These are phyloP conservation scores for Royoungia palumana DNA, from an alignment of 768 basidiomycete species.

Conservation along the genomic window DNA sequence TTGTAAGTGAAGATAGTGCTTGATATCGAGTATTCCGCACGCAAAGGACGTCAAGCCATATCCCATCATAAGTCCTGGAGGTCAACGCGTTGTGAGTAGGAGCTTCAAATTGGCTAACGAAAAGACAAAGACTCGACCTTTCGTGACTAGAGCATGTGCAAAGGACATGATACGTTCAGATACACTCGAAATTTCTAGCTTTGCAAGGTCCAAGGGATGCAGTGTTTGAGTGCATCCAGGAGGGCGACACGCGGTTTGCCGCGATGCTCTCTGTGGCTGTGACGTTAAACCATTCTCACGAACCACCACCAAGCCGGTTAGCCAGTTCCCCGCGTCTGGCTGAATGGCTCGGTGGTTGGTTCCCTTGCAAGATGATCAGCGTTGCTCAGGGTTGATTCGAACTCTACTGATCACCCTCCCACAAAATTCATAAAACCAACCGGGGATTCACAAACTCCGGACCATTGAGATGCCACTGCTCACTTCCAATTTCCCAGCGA, in stretches of 20 bases:
- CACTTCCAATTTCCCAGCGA: too few relatives aligned
- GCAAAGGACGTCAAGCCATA: conserved; percentile 69
- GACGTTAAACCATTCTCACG: background rate
- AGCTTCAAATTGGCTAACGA: conserved; percentile 1
- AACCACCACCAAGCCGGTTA: too few relatives aligned
- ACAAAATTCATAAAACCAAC: background rate
- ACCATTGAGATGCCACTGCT: background rate
- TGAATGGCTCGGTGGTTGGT: too few relatives aligned
- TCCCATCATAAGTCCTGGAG: conserved; percentile 71
- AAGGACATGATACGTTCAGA: conserved; percentile 57
- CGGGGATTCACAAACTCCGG: background rate
- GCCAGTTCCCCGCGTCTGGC: too few relatives aligned
- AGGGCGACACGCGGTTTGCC: too few relatives aligned
- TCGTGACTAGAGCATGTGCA: conserved; percentile 79
- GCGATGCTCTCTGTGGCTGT: conserved; percentile 19
- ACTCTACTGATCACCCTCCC: too few relatives aligned
- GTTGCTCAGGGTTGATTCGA: too few relatives aligned
- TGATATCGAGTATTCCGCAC: conserved; percentile 78
- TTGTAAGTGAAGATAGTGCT: conserved; percentile 86
- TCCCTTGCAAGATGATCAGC: too few relatives aligned
- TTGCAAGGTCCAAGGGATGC: too few relatives aligned
- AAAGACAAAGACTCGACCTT: conserved; percentile 48
- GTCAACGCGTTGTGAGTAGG: background rate
- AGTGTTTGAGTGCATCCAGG: too few relatives aligned
- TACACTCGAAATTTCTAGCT: too few relatives aligned